Conservation (phyloP, 495 filamentous ascomycete genomes). For the Apodospora peruviana region DNA sequence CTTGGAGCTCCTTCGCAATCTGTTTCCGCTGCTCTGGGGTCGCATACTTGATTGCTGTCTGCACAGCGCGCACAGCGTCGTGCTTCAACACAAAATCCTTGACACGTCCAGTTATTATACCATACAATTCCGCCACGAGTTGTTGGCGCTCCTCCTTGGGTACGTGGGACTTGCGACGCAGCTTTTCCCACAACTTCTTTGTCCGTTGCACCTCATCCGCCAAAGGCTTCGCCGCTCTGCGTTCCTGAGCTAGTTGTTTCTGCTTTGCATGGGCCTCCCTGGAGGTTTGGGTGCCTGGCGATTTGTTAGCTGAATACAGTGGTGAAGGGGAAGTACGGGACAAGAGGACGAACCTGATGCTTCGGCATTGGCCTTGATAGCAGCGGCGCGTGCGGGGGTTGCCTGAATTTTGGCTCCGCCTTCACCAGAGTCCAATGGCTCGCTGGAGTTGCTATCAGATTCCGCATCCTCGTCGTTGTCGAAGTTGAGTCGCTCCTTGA, state of each 20-base stretch:
- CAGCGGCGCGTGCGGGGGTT: too few relatives aligned
- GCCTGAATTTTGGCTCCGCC: constrained; percentile 21
- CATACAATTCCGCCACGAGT: constrained; percentile 81
- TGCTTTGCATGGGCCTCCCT: constrained; percentile 89
- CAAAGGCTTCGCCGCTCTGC: constrained; percentile 87
- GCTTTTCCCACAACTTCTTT: constrained; percentile 93
- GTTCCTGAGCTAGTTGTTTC: constrained; percentile 77
- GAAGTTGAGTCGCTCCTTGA: constrained; percentile 18
- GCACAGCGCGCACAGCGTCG: constrained; percentile 88
- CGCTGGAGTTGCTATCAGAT: constrained; percentile 31
- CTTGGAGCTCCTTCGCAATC: constrained; percentile 83
- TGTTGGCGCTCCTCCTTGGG: constrained; percentile 77
- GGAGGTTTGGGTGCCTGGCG: constrained; percentile 38
- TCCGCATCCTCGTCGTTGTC: neutral
- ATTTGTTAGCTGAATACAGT: constrained; percentile 2
- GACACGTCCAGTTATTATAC: constrained; percentile 81
- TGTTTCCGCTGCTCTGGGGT: constrained; percentile 73
- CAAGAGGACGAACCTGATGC: constrained; percentile 17
- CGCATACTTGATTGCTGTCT: constrained; percentile 94
- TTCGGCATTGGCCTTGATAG: constrained; percentile 15
- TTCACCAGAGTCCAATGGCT: constrained; percentile 30
- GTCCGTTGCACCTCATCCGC: constrained; percentile 82
- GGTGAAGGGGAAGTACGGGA: neutral
- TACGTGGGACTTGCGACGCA: constrained; percentile 88
- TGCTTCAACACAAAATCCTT: constrained; percentile 98